These are phyloP conservation scores for Talaromyces marneffei DNA, from an alignment of 2,329 filamentous ascomycete species.

Conservation along the genomic window DNA sequence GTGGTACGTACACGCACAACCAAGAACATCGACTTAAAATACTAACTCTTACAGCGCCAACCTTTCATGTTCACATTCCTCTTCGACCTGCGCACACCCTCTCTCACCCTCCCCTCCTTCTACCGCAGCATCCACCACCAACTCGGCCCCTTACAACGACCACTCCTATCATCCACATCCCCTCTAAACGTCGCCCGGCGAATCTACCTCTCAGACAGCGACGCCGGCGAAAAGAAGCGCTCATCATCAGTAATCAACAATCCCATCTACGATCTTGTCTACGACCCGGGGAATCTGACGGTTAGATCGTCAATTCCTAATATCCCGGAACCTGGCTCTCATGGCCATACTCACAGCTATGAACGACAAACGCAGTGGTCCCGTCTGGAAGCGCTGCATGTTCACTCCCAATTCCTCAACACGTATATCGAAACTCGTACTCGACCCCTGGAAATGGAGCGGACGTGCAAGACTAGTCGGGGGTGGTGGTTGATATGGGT, in stretches of 20 bases:
- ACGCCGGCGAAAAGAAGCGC: conserved; percentile 28
- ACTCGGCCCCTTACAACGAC: conserved; percentile 43
- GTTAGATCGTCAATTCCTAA: conserved; percentile 59
- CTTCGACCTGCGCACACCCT: conserved; percentile 40
- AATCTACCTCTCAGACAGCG: conserved; percentile 29
- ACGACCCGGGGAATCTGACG: conserved; percentile 53
- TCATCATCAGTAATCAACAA: conserved; percentile 28
- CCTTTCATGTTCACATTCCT: conserved; percentile 50
- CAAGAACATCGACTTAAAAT: not conserved
- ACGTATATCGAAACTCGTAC: conserved; percentile 50
- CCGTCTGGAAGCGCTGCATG: conserved; percentile 55
- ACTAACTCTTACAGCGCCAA: conserved; percentile 29
- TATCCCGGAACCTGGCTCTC: conserved; percentile 51
- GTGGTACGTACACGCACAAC: conserved; percentile 27
- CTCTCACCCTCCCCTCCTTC: conserved; percentile 38
- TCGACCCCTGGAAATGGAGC: conserved; percentile 48
- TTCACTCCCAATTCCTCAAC: conserved; percentile 55
- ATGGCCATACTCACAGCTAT: not conserved
- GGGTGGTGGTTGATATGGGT: conserved; percentile 66
- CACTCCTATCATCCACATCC: conserved; percentile 43
- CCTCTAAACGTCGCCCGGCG: conserved; percentile 36
- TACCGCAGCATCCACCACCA: conserved; percentile 47
- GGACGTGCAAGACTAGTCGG: conserved; percentile 57
- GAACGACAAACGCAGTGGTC: conserved; percentile 36
- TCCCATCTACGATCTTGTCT: conserved; percentile 56